Evolutionary conservation across 345 rosid genomes (phyloP).

Genomic region (Arabidopsis arenosa): DNA sequence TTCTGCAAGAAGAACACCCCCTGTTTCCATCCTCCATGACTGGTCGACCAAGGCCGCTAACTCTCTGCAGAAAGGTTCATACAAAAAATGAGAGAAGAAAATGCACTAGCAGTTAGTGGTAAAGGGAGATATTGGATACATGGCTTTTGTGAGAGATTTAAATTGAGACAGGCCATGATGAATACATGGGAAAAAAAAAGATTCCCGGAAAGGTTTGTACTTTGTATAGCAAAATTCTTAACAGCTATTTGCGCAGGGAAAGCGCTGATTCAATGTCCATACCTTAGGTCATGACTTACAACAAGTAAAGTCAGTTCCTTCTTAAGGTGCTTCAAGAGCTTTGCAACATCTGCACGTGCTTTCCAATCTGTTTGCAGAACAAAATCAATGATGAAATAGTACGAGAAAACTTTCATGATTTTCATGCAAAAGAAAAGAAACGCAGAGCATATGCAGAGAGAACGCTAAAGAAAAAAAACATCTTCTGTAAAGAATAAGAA

Average conservation of each 20-base stretch:
- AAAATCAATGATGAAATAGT: slow-evolving; percentile 18
- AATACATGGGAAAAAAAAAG: not conserved
- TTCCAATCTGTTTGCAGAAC: slow-evolving; percentile 74
- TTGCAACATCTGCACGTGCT: slow-evolving; percentile 88
- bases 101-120: slow-evolving; percentile 10
- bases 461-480: slow-evolving; percentile 14
- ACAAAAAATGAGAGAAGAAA: slow-evolving; percentile 13
- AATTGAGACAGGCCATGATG: not conserved
- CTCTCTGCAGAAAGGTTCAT: slow-evolving; percentile 57
- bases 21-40: slow-evolving; percentile 96
- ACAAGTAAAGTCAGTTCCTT: slow-evolving; percentile 81
- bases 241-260: slow-evolving; percentile 15
- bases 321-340: slow-evolving; percentile 86
- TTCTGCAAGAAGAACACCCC: slow-evolving; percentile 73
- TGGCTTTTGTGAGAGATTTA: not conserved
- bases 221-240: slow-evolving; percentile 4
- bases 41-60: slow-evolving; percentile 72
- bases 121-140: not conserved
- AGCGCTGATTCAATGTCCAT: not conserved
- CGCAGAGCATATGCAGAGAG: slow-evolving; percentile 15
- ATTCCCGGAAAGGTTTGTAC: not conserved
- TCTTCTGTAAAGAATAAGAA: not conserved
- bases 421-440: slow-evolving; percentile 23
- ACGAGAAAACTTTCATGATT: slow-evolving; percentile 17
- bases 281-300: slow-evolving; percentile 96